A percentile compares a stretch with the other conserved stretches of the same genome.
Evolutionary conservation across 371 early-diverging fungal species (phyloP).

Genomic region (Mortierella sp.): DNA sequence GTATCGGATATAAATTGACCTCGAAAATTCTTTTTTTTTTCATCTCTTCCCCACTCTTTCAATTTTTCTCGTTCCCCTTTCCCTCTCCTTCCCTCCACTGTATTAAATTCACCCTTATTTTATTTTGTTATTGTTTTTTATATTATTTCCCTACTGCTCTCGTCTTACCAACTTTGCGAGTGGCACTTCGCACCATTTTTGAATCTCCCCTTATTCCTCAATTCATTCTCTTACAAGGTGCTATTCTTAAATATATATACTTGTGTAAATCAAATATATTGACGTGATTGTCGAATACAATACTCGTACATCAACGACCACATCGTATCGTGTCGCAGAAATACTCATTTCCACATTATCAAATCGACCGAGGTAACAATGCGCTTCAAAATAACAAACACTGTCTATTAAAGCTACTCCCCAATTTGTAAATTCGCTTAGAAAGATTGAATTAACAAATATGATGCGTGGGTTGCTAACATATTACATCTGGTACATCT

Average conservation of each 20-base stretch:
- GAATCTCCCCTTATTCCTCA: not conserved
- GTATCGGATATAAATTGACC: constrained; percentile 17
- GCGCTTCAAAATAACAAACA: too few species aligned
- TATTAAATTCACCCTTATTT: constrained; percentile 18
- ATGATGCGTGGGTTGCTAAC: not conserved
- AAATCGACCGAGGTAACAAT: not conserved
- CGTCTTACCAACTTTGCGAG: not conserved
- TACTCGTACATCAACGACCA: not conserved
- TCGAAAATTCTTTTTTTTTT: constrained; percentile 12
- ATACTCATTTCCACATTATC: not conserved
- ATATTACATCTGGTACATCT: not conserved
- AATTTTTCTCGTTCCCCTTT: constrained; percentile 1
- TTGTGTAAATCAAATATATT: not conserved
- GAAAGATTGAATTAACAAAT: not conserved
- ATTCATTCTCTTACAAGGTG: not conserved
- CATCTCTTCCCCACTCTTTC: constrained; percentile 3
- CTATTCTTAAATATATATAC: not conserved
- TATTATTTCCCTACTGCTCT: constrained; percentile 4
- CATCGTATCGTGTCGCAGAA: not conserved
- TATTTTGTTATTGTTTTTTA: not conserved
- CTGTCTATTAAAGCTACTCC: too few species aligned
- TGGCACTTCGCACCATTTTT: constrained; percentile 1
- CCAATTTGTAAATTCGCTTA: not conserved
- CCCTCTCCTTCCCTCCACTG: constrained; percentile 2
- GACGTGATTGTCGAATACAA: not conserved